Evolutionary conservation across 176 grass and related monocot genomes (phyloP).

Genomic region (Eleusine indica): DNA sequence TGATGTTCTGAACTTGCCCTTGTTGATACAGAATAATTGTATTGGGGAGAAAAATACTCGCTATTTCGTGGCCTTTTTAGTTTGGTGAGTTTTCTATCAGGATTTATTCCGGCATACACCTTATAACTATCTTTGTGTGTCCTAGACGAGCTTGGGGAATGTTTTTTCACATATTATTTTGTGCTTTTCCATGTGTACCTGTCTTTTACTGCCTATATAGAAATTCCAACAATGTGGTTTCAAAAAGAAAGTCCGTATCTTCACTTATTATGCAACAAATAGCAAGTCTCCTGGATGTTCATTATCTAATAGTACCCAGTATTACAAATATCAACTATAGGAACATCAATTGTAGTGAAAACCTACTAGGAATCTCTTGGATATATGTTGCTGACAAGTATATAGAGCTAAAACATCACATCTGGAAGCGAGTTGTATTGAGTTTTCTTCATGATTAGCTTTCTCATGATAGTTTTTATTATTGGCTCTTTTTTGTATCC

Average conservation of each 20-base stretch:
- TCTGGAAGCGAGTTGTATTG: not conserved
- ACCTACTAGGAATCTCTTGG: not conserved
- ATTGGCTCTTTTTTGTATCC: not conserved
- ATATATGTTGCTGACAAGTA: conserved; percentile 4
- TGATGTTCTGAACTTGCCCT: conserved; percentile 40
- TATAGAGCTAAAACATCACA: conserved; percentile 30
- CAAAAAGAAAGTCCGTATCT: not conserved
- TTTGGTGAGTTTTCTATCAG: conserved; percentile 69
- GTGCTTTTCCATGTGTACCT: conserved; percentile 14
- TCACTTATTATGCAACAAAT: not conserved
- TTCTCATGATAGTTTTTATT: not conserved
- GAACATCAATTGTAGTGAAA: conserved; percentile 16
- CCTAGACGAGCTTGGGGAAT: not conserved
- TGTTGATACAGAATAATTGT: conserved; percentile 90
- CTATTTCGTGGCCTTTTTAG: conserved; percentile 92
- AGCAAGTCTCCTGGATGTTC: not conserved
- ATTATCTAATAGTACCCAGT: not conserved
- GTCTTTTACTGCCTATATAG: not conserved
- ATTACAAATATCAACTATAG: conserved; percentile 15
- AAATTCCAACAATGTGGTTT: not conserved
- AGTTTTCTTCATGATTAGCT: conserved; percentile 2
- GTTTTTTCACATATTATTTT: not conserved
- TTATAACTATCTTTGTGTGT: conserved; percentile 16
- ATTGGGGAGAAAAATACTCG: conserved; percentile 98
- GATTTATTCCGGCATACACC: conserved; percentile 14